phyloP scores from a whole-genome alignment of 2,329 filamentous ascomycete genomes.

The Neofusicoccum laricinum region DNA sequence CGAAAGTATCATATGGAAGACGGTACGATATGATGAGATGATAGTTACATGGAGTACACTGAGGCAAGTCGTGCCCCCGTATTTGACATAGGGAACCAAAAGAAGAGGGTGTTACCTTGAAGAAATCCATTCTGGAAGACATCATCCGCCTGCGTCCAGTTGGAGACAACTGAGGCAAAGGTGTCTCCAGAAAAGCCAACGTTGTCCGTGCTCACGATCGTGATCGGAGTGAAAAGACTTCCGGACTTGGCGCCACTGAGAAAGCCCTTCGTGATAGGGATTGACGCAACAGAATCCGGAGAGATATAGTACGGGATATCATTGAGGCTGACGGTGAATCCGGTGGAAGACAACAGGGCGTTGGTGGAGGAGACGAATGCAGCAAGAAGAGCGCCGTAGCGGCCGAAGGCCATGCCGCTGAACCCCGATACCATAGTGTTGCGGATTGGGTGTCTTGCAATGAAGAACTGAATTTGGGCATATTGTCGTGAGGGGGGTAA shows the following conservation, averaged over 20 bases:
- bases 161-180: conserved; percentile 25
- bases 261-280: conserved; percentile 26
- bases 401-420: neutral
- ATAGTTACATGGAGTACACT: too few species aligned
- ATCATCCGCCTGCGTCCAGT: conserved; percentile 37
- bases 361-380: neutral
- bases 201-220: conserved; percentile 32
- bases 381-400: neutral
- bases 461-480: too few species aligned
- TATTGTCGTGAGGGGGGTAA: too few species aligned
- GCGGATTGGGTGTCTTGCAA: too few species aligned
- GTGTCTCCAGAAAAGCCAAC: conserved; percentile 22
- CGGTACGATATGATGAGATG: too few species aligned
- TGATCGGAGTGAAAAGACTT: conserved; percentile 35
- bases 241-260: conserved; percentile 22
- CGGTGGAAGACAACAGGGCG: conserved; percentile 28
- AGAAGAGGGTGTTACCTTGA: conserved; percentile 23
- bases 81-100: neutral
- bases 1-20: too few species aligned
- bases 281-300: conserved; percentile 32
- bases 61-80: too few species aligned
- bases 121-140: conserved; percentile 42
- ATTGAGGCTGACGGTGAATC: conserved; percentile 40
- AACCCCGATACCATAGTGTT: neutral
- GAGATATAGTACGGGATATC: conserved; percentile 42